phyloP scores from a whole-genome alignment of 495 filamentous ascomycete genomes.

The Penicillium crystallinum region DNA sequence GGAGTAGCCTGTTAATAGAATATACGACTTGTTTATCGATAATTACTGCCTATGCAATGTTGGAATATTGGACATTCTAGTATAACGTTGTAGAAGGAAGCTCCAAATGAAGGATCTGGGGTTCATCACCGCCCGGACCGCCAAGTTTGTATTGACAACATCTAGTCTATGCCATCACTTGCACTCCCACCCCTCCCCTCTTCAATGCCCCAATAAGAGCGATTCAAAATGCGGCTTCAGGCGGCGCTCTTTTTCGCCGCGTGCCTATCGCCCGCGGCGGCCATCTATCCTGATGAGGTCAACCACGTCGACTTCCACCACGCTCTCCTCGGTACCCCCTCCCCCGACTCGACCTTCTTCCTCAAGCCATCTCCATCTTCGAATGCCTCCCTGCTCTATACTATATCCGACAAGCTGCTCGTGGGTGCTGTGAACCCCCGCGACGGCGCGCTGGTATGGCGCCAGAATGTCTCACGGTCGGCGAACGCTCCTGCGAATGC shows the following conservation, averaged over 20 bases:
- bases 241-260: constrained; percentile 39
- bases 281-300: constrained; percentile 87
- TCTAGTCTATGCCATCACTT: not conserved
- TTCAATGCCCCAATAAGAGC: constrained; percentile 28
- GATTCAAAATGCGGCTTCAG: constrained; percentile 43
- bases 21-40: no score
- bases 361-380: constrained; percentile 75
- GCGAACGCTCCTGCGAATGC: constrained; percentile 25
- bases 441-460: constrained; percentile 80
- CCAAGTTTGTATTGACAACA: constrained; percentile 13
- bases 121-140: constrained; percentile 15
- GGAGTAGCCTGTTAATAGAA: no score
- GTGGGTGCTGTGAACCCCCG: constrained; percentile 86
- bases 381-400: constrained; percentile 86
- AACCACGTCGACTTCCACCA: constrained; percentile 91
- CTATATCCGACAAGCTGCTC: constrained; percentile 72
- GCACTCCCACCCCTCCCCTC: constrained; percentile 8
- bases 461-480: constrained; percentile 58
- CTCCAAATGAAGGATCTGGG: not conserved
- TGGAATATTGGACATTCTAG: no score
- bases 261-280: constrained; percentile 41
- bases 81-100: not conserved
- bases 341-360: constrained; percentile 85
- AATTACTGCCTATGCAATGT: no score
- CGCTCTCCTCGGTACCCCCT: constrained; percentile 77